These are phyloP conservation scores for Fraxinus quadrangulata DNA, from an alignment of 257 asterid species.

Conservation along the genomic window DNA sequence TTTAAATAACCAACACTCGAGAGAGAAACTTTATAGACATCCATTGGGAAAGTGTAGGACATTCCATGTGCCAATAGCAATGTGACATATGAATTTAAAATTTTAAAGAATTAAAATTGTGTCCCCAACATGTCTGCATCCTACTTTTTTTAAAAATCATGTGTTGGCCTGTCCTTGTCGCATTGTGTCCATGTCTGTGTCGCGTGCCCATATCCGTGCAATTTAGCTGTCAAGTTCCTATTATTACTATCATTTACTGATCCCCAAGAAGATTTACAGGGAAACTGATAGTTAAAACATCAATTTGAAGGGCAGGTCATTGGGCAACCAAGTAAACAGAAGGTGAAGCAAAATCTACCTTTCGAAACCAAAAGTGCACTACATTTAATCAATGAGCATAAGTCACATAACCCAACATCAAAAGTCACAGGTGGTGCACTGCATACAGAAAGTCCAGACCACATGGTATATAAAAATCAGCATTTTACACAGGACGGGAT, in stretches of 20 bases:
- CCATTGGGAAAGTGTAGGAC: too few species aligned
- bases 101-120: too few species aligned
- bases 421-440: not conserved
- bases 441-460: not conserved
- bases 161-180: too few species aligned
- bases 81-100: too few species aligned
- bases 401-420: not conserved
- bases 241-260: not conserved
- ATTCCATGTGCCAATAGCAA: too few species aligned
- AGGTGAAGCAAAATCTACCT: not conserved
- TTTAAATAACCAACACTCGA: too few species aligned
- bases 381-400: not conserved
- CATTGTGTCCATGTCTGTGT: too few species aligned
- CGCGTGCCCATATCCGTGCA: too few species aligned
- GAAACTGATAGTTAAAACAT: conserved; percentile 6
- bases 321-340: conserved; percentile 1
- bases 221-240: not conserved
- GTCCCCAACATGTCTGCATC: too few species aligned
- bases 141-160: too few species aligned
- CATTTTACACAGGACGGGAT: not conserved
- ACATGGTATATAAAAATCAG: not conserved
- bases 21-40: too few species aligned
- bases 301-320: not conserved
- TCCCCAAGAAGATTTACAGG: not conserved
- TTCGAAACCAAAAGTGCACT: not conserved